Percentiles rank a stretch among this genome's conserved stretches.
Conservation (phyloP, 371 early-diverging fungal genomes). For the Mucor mucedo region DNA sequence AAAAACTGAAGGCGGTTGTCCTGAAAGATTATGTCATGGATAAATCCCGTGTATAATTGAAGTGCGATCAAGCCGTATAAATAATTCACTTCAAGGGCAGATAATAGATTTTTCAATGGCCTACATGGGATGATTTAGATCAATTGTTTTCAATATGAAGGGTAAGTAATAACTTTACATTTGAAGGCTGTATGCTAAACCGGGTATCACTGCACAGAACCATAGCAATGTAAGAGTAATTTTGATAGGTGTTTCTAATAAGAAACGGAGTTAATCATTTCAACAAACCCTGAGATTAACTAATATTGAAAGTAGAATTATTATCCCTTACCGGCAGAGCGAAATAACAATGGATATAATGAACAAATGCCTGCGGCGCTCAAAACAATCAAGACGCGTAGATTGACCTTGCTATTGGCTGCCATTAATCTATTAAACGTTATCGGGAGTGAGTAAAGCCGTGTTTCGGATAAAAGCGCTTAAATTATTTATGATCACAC, state of each 20-base stretch:
- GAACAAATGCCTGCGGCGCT: constrained; percentile 77
- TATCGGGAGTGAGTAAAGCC: constrained; percentile 13
- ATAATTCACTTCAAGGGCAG: constrained; percentile 64
- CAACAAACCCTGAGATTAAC: too few species aligned
- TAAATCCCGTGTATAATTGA: constrained; percentile 62
- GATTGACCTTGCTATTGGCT: constrained; percentile 49
- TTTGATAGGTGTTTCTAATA: constrained; percentile 71
- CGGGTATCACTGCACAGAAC: constrained; percentile 57
- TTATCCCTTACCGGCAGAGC: constrained; percentile 60
- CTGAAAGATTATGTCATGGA: constrained; percentile 62
- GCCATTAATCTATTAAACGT: constrained; percentile 48
- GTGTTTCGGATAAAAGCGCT: background rate
- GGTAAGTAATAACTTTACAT: constrained; percentile 29
- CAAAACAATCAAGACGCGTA: constrained; percentile 67
- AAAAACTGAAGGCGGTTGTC: constrained; percentile 68
- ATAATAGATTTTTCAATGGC: constrained; percentile 33
- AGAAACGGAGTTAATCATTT: background rate
- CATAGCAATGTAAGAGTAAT: constrained; percentile 58
- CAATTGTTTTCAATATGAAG: too few species aligned
- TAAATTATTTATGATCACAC: background rate
- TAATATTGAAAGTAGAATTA: background rate
- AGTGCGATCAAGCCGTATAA: constrained; percentile 68
- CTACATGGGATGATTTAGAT: constrained; percentile 16
- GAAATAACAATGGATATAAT: constrained; percentile 88
- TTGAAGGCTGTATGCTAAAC: constrained; percentile 50